These are phyloP conservation scores for Pelargonium nanum DNA, from an alignment of 345 rosid genomes.

Conservation along the genomic window DNA sequence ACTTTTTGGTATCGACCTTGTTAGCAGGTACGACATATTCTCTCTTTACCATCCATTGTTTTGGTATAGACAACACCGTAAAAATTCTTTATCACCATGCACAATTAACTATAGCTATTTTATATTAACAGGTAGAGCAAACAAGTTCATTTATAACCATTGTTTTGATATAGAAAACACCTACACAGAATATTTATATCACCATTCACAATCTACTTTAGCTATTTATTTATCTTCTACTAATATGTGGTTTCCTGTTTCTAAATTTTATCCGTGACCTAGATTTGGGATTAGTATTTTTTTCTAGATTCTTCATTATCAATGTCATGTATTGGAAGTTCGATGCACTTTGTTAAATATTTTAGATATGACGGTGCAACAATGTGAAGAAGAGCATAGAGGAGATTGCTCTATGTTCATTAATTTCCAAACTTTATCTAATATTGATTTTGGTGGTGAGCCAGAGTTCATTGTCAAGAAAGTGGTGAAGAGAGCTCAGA, in stretches of 20 bases:
- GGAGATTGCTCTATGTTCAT: background rate
- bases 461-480: slow-evolving; percentile 85
- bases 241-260: background rate
- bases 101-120: background rate
- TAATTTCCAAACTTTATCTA: background rate
- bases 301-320: too few species aligned
- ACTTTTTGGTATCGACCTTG: slow-evolving; percentile 75
- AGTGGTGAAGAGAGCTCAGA: slow-evolving; percentile 80
- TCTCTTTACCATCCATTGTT: background rate
- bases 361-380: too few species aligned
- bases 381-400: too few species aligned
- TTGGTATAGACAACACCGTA: background rate
- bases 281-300: too few species aligned
- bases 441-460: slow-evolving; percentile 5
- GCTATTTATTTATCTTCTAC: too few species aligned
- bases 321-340: too few species aligned
- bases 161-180: too few species aligned
- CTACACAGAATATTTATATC: too few species aligned
- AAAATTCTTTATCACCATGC: background rate
- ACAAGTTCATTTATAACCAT: too few species aligned
- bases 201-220: too few species aligned
- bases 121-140: too few species aligned
- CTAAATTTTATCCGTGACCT: background rate
- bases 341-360: too few species aligned
- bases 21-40: slow-evolving; percentile 54